Base-by-base conservation (phyloP, 129 eudicot species). In the Artemisia argyi region DNA sequence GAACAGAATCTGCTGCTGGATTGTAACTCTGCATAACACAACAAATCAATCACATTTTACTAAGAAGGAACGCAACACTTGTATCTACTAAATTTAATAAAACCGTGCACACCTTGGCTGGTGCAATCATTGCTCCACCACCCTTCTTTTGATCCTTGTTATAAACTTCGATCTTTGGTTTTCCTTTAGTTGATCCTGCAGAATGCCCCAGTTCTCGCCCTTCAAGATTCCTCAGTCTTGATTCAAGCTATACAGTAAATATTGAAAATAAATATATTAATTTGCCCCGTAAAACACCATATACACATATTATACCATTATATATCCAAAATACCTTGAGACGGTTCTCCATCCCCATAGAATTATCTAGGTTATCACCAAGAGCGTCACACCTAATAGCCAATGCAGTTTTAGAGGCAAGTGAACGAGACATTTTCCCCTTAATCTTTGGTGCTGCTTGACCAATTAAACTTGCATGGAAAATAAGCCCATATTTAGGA, bases 181-280 rank as follows among this genome's bases (percentile, higher is more conserved):
- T 92, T 44, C 98, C 98, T 83, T 92, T 92, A 39, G 85, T 90
- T 22, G 96, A 82, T 13, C 96, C 96, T 53, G 95, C 95, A 66
- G 96, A 83, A 18, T 86, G 88, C 35, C 87, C 78, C 16, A 92
- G 79, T 35, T 92, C 96, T 82, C 80, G 76, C 7, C 96, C 96
- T 83, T 92, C 98, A 15, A 92, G 83, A 77, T 70, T 85, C 71
- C 96, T 87, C 50, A 92, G 47, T 35, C 98, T 86, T 53, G 98
- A 90, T 74, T 92, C 98, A 76, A 92, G 91, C 96, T 92, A 69
- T 73, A 39, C 19, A 2, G 16, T 4, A 39, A 4, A 64, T 19
- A 61, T 74, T 2, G 3, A 70, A 65, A 9, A 13, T 26, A 16
- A 18, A 55, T 39, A 39, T 39, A 39, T 39, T 39, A 39, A 39